Conservation (phyloP, 192 early-diverging fungal species). For the Coemansia sp. region DNA sequence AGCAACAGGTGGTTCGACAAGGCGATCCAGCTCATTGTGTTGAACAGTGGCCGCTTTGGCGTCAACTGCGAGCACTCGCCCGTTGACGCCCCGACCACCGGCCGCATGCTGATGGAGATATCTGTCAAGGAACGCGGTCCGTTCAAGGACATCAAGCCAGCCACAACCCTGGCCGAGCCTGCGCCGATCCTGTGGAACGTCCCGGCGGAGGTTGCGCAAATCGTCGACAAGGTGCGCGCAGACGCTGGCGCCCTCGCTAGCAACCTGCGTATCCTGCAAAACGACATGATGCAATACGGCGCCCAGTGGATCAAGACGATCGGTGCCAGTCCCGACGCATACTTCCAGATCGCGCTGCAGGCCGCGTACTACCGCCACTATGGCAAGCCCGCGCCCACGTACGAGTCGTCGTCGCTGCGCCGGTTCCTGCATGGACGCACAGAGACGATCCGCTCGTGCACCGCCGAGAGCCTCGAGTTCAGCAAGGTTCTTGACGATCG, state of each 20-base stretch:
- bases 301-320: slow-evolving; percentile 82
- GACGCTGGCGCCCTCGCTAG: slow-evolving; percentile 67
- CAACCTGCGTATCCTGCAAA: slow-evolving; percentile 71
- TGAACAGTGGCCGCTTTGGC: slow-evolving; percentile 83
- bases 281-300: slow-evolving; percentile 78
- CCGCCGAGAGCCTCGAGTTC: slow-evolving; percentile 77
- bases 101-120: slow-evolving; percentile 75
- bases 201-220: slow-evolving; percentile 55
- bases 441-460: slow-evolving; percentile 87
- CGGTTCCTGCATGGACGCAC: slow-evolving; percentile 84
- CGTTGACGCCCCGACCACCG: slow-evolving; percentile 87
- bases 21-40: slow-evolving; percentile 84
- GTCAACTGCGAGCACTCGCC: slow-evolving; percentile 97
- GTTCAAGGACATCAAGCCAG: slow-evolving; percentile 15
- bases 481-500: slow-evolving; percentile 75
- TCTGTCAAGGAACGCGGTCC: slow-evolving; percentile 49
- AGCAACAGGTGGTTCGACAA: slow-evolving; percentile 98
- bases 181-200: slow-evolving; percentile 74
- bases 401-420: slow-evolving; percentile 77
- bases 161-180: slow-evolving; percentile 56
- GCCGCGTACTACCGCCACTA: slow-evolving; percentile 78
- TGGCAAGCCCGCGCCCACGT: slow-evolving; percentile 69
- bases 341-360: slow-evolving; percentile 89
- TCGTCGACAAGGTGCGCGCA: slow-evolving; percentile 65
- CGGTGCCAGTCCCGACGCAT: slow-evolving; percentile 86